These are phyloP conservation scores for Aegilops tauschii DNA, from an alignment of 176 grass and related monocot species.

Conservation along the genomic window DNA sequence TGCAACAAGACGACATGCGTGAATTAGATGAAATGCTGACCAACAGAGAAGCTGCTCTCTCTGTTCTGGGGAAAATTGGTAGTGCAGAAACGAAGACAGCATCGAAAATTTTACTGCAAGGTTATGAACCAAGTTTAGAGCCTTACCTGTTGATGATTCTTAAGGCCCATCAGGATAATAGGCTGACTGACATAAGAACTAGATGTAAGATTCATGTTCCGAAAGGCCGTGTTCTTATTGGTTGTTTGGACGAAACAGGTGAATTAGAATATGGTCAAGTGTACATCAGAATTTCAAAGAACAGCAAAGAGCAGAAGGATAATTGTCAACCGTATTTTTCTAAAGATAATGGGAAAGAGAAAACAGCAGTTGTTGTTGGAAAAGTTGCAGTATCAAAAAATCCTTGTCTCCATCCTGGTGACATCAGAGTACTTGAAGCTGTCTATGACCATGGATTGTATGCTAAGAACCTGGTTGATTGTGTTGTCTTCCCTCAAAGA, in stretches of 20 bases:
- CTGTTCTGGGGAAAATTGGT: constrained; percentile 56
- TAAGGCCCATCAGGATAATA: constrained; percentile 71
- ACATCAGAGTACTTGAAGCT: constrained; percentile 88
- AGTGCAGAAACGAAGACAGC: constrained; percentile 55
- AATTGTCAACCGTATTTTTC: constrained; percentile 49
- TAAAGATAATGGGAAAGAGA: constrained; percentile 38
- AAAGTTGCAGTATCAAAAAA: constrained; percentile 83
- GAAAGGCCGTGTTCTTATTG: constrained; percentile 87
- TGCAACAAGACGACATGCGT: constrained; percentile 73
- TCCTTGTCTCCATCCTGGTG: constrained; percentile 92
- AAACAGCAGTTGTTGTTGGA: constrained; percentile 58
- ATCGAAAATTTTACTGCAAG: constrained; percentile 66
- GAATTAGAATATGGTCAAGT: constrained; percentile 80
- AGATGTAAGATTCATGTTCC: constrained; percentile 81
- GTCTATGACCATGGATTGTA: constrained; percentile 63
- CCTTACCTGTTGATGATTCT: constrained; percentile 86
- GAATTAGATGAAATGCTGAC: constrained; percentile 74
- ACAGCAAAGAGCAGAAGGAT: constrained; percentile 52
- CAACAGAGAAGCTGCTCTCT: constrained; percentile 69
- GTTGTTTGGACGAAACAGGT: constrained; percentile 82
- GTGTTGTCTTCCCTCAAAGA: constrained; percentile 85
- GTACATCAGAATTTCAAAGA: constrained; percentile 77
- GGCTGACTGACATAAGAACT: constrained; percentile 72
- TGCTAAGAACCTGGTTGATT: constrained; percentile 72
- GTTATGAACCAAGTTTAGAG: constrained; percentile 74